Evolutionary conservation across 257 asterid species (phyloP), one percentile per base, ranked within the genome.

Genomic region (Solanum bulbocastanum): DNA sequence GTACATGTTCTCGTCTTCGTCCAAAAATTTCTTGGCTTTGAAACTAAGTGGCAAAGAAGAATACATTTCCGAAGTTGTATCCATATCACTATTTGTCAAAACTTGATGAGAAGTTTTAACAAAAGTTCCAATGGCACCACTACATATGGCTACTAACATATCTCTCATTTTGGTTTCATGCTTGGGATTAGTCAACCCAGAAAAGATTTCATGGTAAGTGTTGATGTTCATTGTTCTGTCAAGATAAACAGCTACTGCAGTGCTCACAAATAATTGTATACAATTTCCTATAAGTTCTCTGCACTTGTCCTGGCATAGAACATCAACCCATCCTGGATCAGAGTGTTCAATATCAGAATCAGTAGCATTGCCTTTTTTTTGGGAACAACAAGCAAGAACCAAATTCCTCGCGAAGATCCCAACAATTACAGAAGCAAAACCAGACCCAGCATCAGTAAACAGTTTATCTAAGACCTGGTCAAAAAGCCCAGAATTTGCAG

Each of bases 121-220:
- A 10, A 94, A 69, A 8, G 98, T 93, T 69, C 95, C 95, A 1
- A 94, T 92, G 1, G 96, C 96, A 27, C 92, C 92, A 66, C 90
- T 93, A 79, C 98, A 93, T 10, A 96, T 78, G 4, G 93, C 86
- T 1, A 90, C 92, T 78, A 95, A 27, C 90, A 92, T 86, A 27
- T 93, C 94, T 83, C 87, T 92, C 27, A 92, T 96, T 90, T 86
- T 72, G 36, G 86, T 83, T 88, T 94, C 94, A 83, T 94, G 97
- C 75, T 92, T 93, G 14, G 96, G 95, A 87, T 95, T 94, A 1
- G 98, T 95, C 88, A 96, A 73, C 6, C 97, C 98, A 3, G 93
- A 78, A 74, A 96, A 92, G 75, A 96, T 87, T 10, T 95, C 96
- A 52, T 92, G 92, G 18, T 42, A 95, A 5, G 94, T 46, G 86